These are phyloP conservation scores for Globisporangium iwayamae DNA, from an alignment of 352 stramenopile genomes.

Conservation along the genomic window DNA sequence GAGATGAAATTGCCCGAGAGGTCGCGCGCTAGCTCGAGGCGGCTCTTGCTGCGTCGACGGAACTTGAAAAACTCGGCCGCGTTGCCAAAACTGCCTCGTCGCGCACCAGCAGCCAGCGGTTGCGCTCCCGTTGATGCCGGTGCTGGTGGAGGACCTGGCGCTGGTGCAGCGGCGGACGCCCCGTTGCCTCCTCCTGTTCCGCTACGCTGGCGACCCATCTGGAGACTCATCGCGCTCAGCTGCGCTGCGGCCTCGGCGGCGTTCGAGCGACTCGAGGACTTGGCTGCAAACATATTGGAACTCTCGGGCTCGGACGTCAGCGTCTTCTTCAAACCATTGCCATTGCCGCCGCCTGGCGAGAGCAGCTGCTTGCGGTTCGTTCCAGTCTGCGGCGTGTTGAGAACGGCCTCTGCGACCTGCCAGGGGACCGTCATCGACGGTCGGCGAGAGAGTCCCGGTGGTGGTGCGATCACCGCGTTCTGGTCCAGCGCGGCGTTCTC, in stretches of 20 bases:
- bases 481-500: conserved; percentile 55
- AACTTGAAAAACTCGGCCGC: conserved; percentile 86
- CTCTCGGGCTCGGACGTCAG: conserved; percentile 18
- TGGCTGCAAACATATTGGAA: conserved; percentile 39
- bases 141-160: conserved; percentile 16
- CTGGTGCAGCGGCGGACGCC: conserved; percentile 11
- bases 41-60: conserved; percentile 81
- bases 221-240: conserved; percentile 44
- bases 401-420: conserved; percentile 78
- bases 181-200: conserved; percentile 18
- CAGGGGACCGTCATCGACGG: conserved; percentile 85
- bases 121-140: conserved; percentile 23
- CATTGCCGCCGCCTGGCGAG: conserved; percentile 23
- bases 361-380: conserved; percentile 61
- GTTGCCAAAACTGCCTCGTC: conserved; percentile 79
- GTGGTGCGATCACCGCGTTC: conserved; percentile 60
- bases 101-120: conserved; percentile 32
- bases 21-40: conserved; percentile 71
- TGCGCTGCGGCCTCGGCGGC: conserved; percentile 67
- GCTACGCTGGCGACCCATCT: conserved; percentile 42
- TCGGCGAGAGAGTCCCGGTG: conserved; percentile 65
- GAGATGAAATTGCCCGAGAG: conserved; percentile 41
- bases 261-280: conserved; percentile 27
- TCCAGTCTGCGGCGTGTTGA: conserved; percentile 77
- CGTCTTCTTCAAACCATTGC: conserved; percentile 17